Percentiles rank a stretch among this genome's conserved stretches.
phyloP scores from a whole-genome alignment of 176 grass and related monocot species.

The Cocos nucifera region DNA sequence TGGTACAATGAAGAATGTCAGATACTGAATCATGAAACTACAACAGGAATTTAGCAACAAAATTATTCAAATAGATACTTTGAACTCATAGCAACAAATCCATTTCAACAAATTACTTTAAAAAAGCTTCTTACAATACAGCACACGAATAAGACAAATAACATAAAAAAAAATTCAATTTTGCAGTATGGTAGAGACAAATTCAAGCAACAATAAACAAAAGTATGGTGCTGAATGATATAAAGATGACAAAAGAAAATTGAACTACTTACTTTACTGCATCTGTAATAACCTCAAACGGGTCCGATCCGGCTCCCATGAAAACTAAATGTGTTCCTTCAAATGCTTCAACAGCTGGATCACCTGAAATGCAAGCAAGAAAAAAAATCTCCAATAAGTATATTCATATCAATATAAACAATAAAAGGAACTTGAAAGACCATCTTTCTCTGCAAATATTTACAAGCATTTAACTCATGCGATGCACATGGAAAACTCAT shows the following conservation, averaged over 20 bases:
- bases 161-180: too few species aligned
- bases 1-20: too few species aligned
- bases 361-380: constrained; percentile 29
- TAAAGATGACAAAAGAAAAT: not conserved
- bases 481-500: too few species aligned
- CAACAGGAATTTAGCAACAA: too few species aligned
- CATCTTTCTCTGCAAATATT: too few species aligned
- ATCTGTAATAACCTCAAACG: constrained; percentile 63
- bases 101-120: too few species aligned
- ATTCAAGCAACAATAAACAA: not conserved
- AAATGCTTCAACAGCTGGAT: constrained; percentile 58
- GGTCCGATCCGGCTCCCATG: constrained; percentile 50
- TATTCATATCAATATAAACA: not conserved
- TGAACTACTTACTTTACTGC: constrained; percentile 53
- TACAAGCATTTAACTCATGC: too few species aligned
- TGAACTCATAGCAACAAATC: too few species aligned
- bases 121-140: too few species aligned
- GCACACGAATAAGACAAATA: too few species aligned
- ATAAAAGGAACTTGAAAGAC: not conserved
- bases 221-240: not conserved
- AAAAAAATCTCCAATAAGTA: constrained; percentile 1
- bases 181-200: not conserved
- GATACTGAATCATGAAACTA: too few species aligned
- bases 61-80: too few species aligned
- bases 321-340: constrained; percentile 71